A percentile compares a stretch with the other conserved stretches of the same genome.
phyloP scores from a whole-genome alignment of 2,329 filamentous ascomycete species.

The Venturia carpophila region DNA sequence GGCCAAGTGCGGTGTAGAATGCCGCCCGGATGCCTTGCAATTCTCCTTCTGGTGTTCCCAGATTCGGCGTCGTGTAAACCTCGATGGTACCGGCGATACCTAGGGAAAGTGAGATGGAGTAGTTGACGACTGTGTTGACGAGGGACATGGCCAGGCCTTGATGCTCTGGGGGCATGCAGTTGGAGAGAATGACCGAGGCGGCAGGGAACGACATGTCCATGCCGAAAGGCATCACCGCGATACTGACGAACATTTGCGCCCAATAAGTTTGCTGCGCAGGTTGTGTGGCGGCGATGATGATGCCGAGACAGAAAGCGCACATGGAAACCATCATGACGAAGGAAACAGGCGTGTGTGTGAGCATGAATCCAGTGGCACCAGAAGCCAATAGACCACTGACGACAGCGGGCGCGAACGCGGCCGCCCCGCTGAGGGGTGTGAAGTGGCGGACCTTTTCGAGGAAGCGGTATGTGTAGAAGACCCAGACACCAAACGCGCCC shows the following conservation, averaged over 20 bases:
- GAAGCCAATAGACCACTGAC: constrained; percentile 31
- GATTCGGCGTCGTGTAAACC: not conserved
- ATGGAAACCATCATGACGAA: constrained; percentile 34
- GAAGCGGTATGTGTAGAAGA: constrained; percentile 32
- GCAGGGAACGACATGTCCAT: constrained; percentile 26
- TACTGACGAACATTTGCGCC: constrained; percentile 30
- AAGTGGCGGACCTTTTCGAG: constrained; percentile 28
- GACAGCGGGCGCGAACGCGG: constrained; percentile 29
- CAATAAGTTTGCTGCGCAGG: constrained; percentile 32
- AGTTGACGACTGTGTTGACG: constrained; percentile 26
- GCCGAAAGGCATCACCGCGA: constrained; percentile 20
- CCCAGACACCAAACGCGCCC: constrained; percentile 30
- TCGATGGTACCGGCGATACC: constrained; percentile 21
- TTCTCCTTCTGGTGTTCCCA: not conserved
- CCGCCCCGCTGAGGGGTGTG: constrained; percentile 29
- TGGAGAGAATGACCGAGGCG: constrained; percentile 26
- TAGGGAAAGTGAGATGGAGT: constrained; percentile 22
- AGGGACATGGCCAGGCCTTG: constrained; percentile 27
- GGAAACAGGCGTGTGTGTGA: constrained; percentile 31
- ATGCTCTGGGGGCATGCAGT: constrained; percentile 25
- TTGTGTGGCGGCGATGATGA: constrained; percentile 26
- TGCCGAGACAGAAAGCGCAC: constrained; percentile 30
- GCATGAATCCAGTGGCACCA: constrained; percentile 31
- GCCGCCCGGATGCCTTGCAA: constrained; percentile 21
- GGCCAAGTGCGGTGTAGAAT: constrained; percentile 23